Percentiles rank a stretch among this genome's conserved stretches.
Evolutionary conservation across 2,329 filamentous ascomycete species (phyloP).

Genomic region (Botrytis paeoniae): DNA sequence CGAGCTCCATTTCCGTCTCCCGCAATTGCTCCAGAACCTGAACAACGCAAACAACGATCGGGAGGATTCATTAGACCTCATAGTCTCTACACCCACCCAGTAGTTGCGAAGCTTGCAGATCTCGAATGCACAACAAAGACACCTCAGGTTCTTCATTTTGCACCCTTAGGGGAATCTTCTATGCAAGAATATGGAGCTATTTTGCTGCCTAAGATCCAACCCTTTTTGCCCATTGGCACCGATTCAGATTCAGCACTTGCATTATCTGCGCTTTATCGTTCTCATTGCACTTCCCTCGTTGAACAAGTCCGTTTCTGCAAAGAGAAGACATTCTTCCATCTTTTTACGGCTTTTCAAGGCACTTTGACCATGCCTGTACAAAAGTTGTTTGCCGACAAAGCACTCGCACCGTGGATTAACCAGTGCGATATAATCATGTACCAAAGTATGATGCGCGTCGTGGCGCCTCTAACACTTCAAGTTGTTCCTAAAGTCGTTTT

Average conservation of each 20-base stretch:
- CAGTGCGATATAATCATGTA: conserved; percentile 95
- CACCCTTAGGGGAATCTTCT: conserved; percentile 52
- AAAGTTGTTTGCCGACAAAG: conserved; percentile 79
- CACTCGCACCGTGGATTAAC: conserved; percentile 87
- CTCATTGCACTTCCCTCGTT: conserved; percentile 91
- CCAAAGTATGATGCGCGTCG: conserved; percentile 92
- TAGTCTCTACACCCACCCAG: conserved; percentile 60
- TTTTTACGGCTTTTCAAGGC: conserved; percentile 93
- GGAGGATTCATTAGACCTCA: conserved; percentile 41
- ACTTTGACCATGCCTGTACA: conserved; percentile 96
- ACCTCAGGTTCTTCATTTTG: conserved; percentile 58
- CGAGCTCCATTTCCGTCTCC: conserved; percentile 42
- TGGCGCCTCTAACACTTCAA: conserved; percentile 84
- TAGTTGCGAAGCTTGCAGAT: conserved; percentile 55
- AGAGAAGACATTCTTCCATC: conserved; percentile 92
- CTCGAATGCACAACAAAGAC: conserved; percentile 59
- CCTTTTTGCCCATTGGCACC: conserved; percentile 75
- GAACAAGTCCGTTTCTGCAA: conserved; percentile 96
- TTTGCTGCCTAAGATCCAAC: conserved; percentile 78
- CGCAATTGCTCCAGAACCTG: conserved; percentile 39
- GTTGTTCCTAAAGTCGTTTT: conserved; percentile 86
- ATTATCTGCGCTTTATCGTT: conserved; percentile 82
- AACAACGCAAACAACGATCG: conserved; percentile 31
- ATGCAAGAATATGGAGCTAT: conserved; percentile 67
- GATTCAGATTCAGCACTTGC: conserved; percentile 85